Evolutionary conservation across 2,329 filamentous ascomycete species (phyloP).

Genomic region (Penicillium vulpinum): DNA sequence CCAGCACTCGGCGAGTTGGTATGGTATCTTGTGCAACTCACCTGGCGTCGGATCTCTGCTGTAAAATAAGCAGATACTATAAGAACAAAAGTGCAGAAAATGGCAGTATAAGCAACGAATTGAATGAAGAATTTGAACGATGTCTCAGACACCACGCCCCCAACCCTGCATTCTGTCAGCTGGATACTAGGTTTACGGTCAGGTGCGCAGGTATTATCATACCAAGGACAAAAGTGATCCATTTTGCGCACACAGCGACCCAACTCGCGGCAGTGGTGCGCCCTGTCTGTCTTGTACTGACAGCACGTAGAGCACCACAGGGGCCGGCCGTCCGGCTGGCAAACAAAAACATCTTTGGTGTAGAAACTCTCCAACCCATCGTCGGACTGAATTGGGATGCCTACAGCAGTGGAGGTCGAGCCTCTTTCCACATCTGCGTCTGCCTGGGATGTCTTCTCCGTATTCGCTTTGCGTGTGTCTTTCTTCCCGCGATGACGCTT

Average conservation of each 20-base stretch:
- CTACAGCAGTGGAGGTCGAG: slow-evolving; percentile 24
- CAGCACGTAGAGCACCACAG: slow-evolving; percentile 81
- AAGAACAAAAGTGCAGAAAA: slow-evolving; percentile 67
- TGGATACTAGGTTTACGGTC: neutral
- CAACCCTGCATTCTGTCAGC: slow-evolving; percentile 61
- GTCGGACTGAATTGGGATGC: slow-evolving; percentile 48
- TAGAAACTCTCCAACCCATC: slow-evolving; percentile 75
- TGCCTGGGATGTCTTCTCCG: slow-evolving; percentile 24
- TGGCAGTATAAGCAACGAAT: slow-evolving; percentile 71
- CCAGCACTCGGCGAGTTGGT: neutral
- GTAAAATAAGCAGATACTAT: slow-evolving; percentile 66
- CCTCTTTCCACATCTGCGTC: slow-evolving; percentile 33
- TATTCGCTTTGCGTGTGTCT: slow-evolving; percentile 23
- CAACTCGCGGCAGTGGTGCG: slow-evolving; percentile 82
- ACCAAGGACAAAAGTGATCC: slow-evolving; percentile 94
- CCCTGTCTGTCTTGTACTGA: slow-evolving; percentile 84
- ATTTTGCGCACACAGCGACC: slow-evolving; percentile 82
- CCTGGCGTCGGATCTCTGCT: slow-evolving; percentile 53
- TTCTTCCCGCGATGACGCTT: slow-evolving; percentile 23
- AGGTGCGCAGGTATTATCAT: slow-evolving; percentile 1
- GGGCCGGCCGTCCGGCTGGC: slow-evolving; percentile 78
- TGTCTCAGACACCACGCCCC: slow-evolving; percentile 83
- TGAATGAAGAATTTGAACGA: slow-evolving; percentile 91
- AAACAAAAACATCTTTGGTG: slow-evolving; percentile 78
- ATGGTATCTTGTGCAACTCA: slow-evolving; percentile 25